A percentile compares a stretch with the other conserved stretches of the same genome.
These are phyloP conservation scores for Aspergillus diversus DNA, from an alignment of 495 filamentous ascomycete genomes.

Conservation along the genomic window DNA sequence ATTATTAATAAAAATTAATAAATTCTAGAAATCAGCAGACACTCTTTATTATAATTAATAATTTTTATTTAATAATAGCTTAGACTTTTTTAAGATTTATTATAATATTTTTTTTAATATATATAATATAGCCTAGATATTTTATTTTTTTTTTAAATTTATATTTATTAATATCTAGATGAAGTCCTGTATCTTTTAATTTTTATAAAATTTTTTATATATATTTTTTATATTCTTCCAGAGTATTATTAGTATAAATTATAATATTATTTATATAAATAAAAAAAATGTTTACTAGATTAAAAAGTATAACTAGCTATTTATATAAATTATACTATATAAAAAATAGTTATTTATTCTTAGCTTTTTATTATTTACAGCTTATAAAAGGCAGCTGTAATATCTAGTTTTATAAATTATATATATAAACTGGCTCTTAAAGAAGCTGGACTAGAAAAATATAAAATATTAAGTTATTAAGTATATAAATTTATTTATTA, in stretches of 20 bases:
- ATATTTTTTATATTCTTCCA: conserved; percentile 7
- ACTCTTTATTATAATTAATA: conserved; percentile 2
- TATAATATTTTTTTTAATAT: neutral
- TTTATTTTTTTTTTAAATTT: conserved; percentile 6
- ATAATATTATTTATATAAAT: conserved; percentile 14
- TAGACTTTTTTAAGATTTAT: conserved; percentile 7
- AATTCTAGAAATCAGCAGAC: conserved; percentile 2
- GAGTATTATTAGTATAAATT: conserved; percentile 2
- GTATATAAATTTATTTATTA: no score
- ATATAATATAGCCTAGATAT: conserved; percentile 7
- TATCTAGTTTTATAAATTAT: conserved; percentile 17
- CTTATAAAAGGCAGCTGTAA: neutral
- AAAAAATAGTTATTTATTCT: conserved; percentile 11
- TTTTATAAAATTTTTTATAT: conserved; percentile 10
- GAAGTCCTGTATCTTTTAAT: conserved; percentile 3
- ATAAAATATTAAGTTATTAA: no score
- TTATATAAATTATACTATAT: conserved; percentile 11
- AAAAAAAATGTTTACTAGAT: conserved; percentile 4
- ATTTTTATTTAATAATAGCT: conserved; percentile 6
- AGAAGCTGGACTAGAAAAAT: no score
- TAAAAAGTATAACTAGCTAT: conserved; percentile 11
- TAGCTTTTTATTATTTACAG: conserved; percentile 9
- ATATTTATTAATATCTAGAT: conserved; percentile 14
- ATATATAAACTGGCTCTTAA: no score
- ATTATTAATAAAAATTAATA: conserved; percentile 12